phyloP scores from a whole-genome alignment of 257 asterid species.

The Cynanchum wilfordii region DNA sequence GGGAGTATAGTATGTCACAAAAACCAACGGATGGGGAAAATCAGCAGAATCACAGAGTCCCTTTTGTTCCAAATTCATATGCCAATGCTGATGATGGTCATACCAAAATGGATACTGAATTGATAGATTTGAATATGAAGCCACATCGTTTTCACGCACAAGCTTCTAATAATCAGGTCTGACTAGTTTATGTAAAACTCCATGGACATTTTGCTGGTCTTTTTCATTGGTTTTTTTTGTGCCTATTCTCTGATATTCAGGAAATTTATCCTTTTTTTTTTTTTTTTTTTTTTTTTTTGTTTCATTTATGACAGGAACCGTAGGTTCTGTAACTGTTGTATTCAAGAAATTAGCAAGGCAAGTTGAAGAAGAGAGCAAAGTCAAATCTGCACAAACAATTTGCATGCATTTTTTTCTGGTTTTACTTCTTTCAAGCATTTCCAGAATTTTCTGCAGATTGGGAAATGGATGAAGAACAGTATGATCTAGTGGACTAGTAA shows the following conservation, averaged over 20 bases:
- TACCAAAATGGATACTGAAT: slow-evolving; percentile 44
- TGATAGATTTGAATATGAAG: slow-evolving; percentile 76
- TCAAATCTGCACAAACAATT: neutral
- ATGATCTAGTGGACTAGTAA: neutral
- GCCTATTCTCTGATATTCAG: neutral
- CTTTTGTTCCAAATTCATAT: slow-evolving; percentile 26
- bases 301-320: slow-evolving; percentile 21
- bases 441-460: neutral
- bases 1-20: slow-evolving; percentile 25
- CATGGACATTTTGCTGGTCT: neutral
- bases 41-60: slow-evolving; percentile 33
- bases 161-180: slow-evolving; percentile 55
- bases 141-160: slow-evolving; percentile 64
- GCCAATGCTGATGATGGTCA: slow-evolving; percentile 25
- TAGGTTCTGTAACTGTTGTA: slow-evolving; percentile 13
- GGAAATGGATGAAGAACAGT: neutral
- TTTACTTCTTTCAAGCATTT: neutral
- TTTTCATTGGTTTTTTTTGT: neutral
- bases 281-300: neutral
- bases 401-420: neutral
- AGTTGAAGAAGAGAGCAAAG: neutral
- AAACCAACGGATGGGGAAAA: slow-evolving; percentile 30
- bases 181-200: neutral
- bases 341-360: neutral
- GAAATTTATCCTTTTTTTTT: too few relatives aligned